Base-by-base conservation (phyloP, 768 basidiomycete species). In the Dioszegia hungarica region DNA sequence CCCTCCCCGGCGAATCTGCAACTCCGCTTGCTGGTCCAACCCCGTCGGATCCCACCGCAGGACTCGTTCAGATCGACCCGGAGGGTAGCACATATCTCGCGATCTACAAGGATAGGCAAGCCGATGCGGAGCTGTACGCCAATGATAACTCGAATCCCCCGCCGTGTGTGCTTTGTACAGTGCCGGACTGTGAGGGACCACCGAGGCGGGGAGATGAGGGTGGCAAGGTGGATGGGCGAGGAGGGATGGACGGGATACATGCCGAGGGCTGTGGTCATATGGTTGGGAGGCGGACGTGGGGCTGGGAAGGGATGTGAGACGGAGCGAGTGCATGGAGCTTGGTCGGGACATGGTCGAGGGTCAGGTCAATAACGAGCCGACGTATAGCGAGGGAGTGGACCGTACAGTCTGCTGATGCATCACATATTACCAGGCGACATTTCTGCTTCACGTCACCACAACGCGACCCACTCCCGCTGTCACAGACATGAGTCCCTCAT, bases 121-220 rank as follows among this genome's bases (percentile, higher is more conserved):
- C 62, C 12, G 62, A 72, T 24, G 57, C 62, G 4, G 65, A 68
- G 31, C 50, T 61, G 44, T 68, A 55, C 31, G 46, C 43, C n/a
- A 54, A 47, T 25, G 55, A 56, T 25, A 56, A 60, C n/a, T 51
- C 49, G 25, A 43, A 49, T 22, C 56, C 40, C 14, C 50, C 71
- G 29, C 55, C 64, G 10, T 68, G 67, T 41, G 57, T 70, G 15
- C 43, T 74, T 3, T 73, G 72, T 56, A 64, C 64, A 8, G 68
- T 75, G 2, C 74, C 72, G 17, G 74, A 74, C 51, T 73, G 71
- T 37, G 74, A 74, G 34, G 74, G 73, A 6, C 74, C 72, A 1
- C 49, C 54, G 39, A 61, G 72, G 40, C 43, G 66, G 34, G 74
- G 72, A 15, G 74, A 70, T 17, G 74, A 72, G 37, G 74, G 75